Percentiles rank a stretch among this genome's conserved stretches.
Conservation (phyloP, 2,329 filamentous ascomycete species). For the Bretziella fagacearum region DNA sequence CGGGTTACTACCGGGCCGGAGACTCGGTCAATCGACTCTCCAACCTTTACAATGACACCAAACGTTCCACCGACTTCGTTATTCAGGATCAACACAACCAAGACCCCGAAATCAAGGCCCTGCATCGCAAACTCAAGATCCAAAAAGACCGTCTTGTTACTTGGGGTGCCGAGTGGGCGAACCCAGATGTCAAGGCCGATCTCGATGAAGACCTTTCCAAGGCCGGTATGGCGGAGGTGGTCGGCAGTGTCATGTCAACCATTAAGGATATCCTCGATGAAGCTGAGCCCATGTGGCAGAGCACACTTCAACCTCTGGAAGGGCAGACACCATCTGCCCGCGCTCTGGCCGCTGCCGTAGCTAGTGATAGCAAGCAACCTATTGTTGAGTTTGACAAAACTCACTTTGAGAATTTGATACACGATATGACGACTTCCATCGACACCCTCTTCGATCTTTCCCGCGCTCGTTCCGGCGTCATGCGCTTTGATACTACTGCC, state of each 20-base stretch:
- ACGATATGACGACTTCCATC: conserved; percentile 59
- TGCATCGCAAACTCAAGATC: conserved; percentile 62
- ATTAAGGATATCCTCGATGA: conserved; percentile 68
- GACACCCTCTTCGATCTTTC: conserved; percentile 67
- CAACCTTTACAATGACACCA: conserved; percentile 65
- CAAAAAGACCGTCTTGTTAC: conserved; percentile 64
- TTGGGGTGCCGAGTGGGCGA: conserved; percentile 70
- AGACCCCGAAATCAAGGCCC: conserved; percentile 50
- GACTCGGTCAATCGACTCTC: conserved; percentile 29
- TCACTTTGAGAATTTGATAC: conserved; percentile 59
- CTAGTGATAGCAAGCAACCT: conserved; percentile 36
- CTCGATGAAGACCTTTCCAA: conserved; percentile 56
- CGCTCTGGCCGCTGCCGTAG: conserved; percentile 17
- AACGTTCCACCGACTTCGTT: conserved; percentile 59
- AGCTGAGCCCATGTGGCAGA: conserved; percentile 54
- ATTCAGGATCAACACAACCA: conserved; percentile 46
- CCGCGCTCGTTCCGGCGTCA: conserved; percentile 38
- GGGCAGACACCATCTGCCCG: conserved; percentile 23
- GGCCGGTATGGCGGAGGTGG: conserved; percentile 58
- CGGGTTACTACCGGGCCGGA: conserved; percentile 6
- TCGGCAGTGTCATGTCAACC: conserved; percentile 61
- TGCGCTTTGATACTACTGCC: conserved; percentile 12
- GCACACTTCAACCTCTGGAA: conserved; percentile 16
- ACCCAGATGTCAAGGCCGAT: conserved; percentile 48
- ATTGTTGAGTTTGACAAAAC: conserved; percentile 50